Conservation (phyloP, 2,329 filamentous ascomycete species). For the Harringtonia aguacate region DNA sequence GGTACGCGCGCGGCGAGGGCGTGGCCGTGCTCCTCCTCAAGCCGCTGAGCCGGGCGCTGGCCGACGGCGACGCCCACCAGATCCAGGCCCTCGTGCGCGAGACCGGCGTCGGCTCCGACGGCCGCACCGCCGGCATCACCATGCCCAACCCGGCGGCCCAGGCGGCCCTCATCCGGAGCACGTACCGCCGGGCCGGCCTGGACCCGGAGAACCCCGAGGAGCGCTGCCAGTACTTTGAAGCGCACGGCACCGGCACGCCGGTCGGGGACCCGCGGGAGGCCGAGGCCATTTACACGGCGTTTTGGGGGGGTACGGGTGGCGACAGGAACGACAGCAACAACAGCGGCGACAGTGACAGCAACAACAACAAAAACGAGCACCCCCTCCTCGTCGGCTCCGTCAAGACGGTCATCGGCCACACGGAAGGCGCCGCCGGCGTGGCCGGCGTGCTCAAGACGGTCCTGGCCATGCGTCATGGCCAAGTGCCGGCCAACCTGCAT, state of each 20-base stretch:
- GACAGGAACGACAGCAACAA: background rate
- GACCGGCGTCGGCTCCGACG: conserved; percentile 38
- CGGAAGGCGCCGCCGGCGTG: conserved; percentile 37
- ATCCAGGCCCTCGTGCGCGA: conserved; percentile 37
- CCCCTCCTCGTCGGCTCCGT: conserved; percentile 26
- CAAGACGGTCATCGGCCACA: conserved; percentile 37
- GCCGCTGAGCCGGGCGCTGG: conserved; percentile 35
- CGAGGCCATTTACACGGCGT: conserved; percentile 29
- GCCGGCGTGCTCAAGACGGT: conserved; percentile 35
- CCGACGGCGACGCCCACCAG: conserved; percentile 28
- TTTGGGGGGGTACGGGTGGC: conserved; percentile 22
- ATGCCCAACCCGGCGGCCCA: conserved; percentile 38
- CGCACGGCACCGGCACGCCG: conserved; percentile 27
- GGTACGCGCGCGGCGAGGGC: conserved; percentile 50
- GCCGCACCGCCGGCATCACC: conserved; percentile 40
- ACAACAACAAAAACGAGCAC: background rate
- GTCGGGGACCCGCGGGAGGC: conserved; percentile 25
- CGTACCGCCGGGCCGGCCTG: conserved; percentile 31
- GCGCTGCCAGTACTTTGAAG: conserved; percentile 35
- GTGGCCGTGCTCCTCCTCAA: conserved; percentile 40
- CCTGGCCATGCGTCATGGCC: conserved; percentile 26
- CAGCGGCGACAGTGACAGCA: background rate
- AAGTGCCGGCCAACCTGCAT: conserved; percentile 31
- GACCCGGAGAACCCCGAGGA: conserved; percentile 20
- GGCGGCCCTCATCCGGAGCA: conserved; percentile 28